Conservation (phyloP, 495 filamentous ascomycete genomes). For the Pseudotulostoma volvatum region DNA sequence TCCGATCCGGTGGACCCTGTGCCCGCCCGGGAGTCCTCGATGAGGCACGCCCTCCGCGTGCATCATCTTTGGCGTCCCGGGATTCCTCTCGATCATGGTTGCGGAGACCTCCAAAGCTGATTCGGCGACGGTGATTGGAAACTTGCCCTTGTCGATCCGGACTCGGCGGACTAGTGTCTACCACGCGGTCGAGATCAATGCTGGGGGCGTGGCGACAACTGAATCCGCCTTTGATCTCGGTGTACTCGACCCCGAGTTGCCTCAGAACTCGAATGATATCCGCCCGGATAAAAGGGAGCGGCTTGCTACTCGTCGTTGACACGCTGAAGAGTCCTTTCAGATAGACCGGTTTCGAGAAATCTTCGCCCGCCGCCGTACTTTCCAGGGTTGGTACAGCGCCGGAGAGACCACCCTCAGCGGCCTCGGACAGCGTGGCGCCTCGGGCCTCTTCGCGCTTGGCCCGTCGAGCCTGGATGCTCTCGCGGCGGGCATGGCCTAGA, state of each 20-base stretch:
- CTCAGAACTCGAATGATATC: constrained; percentile 88
- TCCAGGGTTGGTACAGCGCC: constrained; percentile 34
- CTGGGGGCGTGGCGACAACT: constrained; percentile 73
- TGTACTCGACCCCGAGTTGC: constrained; percentile 74
- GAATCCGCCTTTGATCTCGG: constrained; percentile 88
- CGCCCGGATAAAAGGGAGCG: constrained; percentile 62
- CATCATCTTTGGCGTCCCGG: constrained; percentile 8
- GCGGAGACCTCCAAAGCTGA: constrained; percentile 65
- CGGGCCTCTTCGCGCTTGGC: constrained; percentile 47
- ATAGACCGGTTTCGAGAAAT: constrained; percentile 73
- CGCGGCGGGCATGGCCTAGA: constrained; percentile 72
- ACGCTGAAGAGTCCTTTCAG: constrained; percentile 97
- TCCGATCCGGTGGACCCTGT: constrained; percentile 42
- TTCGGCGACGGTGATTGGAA: constrained; percentile 52
- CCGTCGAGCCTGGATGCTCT: constrained; percentile 77
- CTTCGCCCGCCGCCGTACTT: constrained; percentile 36
- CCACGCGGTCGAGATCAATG: constrained; percentile 65
- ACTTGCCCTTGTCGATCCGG: constrained; percentile 34
- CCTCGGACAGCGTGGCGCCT: constrained; percentile 56
- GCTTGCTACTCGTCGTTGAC: constrained; percentile 86
- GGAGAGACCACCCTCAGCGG: constrained; percentile 42
- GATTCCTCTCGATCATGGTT: constrained; percentile 33
- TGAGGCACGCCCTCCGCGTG: constrained; percentile 10
- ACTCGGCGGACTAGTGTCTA: constrained; percentile 40
- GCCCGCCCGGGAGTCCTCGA: constrained; percentile 19